phyloP scores from a whole-genome alignment of 176 grass and related monocot genomes.

The Lolium rigidum region DNA sequence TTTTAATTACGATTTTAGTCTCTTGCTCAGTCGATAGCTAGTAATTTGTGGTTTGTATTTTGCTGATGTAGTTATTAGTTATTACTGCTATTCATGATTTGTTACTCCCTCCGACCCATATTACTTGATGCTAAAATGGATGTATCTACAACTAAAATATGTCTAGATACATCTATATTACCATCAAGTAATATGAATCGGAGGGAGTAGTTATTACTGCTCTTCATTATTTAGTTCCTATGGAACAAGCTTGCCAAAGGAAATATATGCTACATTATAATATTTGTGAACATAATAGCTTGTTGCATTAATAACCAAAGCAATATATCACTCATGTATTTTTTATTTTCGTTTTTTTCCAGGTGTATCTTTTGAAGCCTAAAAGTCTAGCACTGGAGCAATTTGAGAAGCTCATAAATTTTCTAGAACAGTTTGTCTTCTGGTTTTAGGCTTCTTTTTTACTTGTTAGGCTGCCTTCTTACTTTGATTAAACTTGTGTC shows the following conservation, averaged over 20 bases:
- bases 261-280: constrained; percentile 27
- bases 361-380: constrained; percentile 93
- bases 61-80: constrained; percentile 13
- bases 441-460: constrained; percentile 40
- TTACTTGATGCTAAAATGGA: no score
- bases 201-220: not conserved
- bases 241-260: constrained; percentile 3
- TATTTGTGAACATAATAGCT: constrained; percentile 30
- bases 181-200: no score
- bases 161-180: no score
- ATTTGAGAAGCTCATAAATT: constrained; percentile 89
- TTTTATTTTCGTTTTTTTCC: constrained; percentile 40
- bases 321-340: not conserved
- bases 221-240: constrained; percentile 20
- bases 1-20: constrained; percentile 13
- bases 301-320: constrained; percentile 19
- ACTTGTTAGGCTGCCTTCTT: constrained; percentile 26
- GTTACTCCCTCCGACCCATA: no score
- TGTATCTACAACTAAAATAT: no score
- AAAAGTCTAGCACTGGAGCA: constrained; percentile 66
- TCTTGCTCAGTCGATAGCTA: not conserved
- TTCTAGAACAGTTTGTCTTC: constrained; percentile 92
- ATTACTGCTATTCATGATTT: constrained; percentile 14
- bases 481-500: constrained; percentile 37
- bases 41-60: not conserved